Evolutionary conservation across 495 filamentous ascomycete species (phyloP).

Genomic region (Podospora pseudoanserina): DNA sequence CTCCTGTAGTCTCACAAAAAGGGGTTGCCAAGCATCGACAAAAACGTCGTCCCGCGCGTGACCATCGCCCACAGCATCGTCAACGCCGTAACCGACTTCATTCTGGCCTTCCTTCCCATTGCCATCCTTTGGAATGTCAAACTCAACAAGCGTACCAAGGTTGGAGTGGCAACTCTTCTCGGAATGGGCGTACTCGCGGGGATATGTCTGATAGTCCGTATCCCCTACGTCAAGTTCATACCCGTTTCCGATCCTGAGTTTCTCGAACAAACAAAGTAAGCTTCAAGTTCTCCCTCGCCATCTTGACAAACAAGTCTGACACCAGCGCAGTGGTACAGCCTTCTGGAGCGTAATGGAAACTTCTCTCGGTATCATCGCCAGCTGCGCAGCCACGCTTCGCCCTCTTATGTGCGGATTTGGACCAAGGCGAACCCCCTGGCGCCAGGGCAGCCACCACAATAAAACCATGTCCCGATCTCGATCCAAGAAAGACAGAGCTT

Average conservation of each 20-base stretch:
- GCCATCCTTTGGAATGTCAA: constrained; percentile 41
- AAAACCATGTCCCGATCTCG: neutral
- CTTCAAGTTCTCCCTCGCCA: neutral
- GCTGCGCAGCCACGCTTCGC: constrained; percentile 40
- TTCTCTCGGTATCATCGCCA: constrained; percentile 41
- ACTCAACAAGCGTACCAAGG: constrained; percentile 35
- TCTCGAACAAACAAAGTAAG: constrained; percentile 26
- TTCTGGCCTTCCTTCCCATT: constrained; percentile 42
- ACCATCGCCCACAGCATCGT: constrained; percentile 39
- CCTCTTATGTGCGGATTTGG: constrained; percentile 33
- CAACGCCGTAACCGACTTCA: constrained; percentile 38
- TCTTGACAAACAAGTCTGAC: neutral
- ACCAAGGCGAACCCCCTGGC: neutral
- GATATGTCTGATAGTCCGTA: constrained; percentile 39
- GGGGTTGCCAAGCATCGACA: constrained; percentile 17
- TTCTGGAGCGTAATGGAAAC: constrained; percentile 41
- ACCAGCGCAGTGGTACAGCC: constrained; percentile 25
- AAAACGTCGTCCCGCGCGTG: constrained; percentile 24
- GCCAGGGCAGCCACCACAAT: neutral
- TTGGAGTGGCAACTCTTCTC: constrained; percentile 34
- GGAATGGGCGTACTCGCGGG: constrained; percentile 41
- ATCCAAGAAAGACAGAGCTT: neutral
- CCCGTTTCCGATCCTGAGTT: constrained; percentile 22
- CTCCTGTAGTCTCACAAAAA: neutral
- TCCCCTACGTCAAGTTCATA: constrained; percentile 35